A percentile compares a stretch with the other conserved stretches of the same genome.
phyloP scores from a whole-genome alignment of 345 rosid species.

The Combretum micranthum region DNA sequence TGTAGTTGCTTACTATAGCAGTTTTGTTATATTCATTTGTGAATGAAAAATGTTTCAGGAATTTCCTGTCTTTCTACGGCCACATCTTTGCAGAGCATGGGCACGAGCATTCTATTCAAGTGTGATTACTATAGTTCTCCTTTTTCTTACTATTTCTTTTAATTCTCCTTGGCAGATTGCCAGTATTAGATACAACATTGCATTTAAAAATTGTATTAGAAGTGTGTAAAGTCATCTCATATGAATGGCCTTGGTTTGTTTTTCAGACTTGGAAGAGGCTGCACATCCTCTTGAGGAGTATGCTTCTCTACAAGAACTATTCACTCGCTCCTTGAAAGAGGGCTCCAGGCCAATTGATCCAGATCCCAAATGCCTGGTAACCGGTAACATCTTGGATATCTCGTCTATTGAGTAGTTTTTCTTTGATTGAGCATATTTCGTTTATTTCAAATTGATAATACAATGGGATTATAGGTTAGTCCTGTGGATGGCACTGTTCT shows the following conservation, averaged over 20 bases:
- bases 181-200: background rate
- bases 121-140: conserved; percentile 23
- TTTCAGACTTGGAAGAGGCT: conserved; percentile 80
- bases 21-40: background rate
- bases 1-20: background rate
- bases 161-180: background rate
- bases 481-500: conserved; percentile 89
- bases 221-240: background rate
- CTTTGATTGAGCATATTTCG: conserved; percentile 14
- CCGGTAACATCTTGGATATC: conserved; percentile 50
- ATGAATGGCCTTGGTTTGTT: conserved; percentile 5
- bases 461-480: conserved; percentile 49
- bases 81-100: conserved; percentile 79
- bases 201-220: background rate
- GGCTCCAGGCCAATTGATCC: conserved; percentile 85
- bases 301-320: conserved; percentile 74
- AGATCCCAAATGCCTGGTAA: conserved; percentile 91
- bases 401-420: conserved; percentile 11
- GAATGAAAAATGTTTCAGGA: conserved; percentile 32
- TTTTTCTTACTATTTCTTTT: conserved; percentile 2
- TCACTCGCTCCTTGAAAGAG: conserved; percentile 76
- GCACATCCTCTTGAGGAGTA: conserved; percentile 82
- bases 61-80: conserved; percentile 79
- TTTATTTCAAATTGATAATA: conserved; percentile 9
- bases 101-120: conserved; percentile 93